Conservation (phyloP, 306 rosid species). For the Prunus davidiana region DNA sequence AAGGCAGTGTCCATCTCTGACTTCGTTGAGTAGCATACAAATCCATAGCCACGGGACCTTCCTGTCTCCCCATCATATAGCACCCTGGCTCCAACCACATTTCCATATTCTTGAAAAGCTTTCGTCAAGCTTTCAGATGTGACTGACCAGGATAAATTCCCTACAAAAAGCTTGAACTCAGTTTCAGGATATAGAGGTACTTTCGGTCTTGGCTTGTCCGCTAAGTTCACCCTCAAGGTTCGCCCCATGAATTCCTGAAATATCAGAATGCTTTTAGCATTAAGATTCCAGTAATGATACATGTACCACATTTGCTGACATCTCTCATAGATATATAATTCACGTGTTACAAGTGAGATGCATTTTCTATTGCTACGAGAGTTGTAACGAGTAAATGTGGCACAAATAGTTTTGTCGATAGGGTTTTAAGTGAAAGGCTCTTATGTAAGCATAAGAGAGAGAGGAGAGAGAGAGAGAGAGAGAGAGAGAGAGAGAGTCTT, state of each 20-base stretch:
- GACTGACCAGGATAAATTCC: constrained; percentile 87
- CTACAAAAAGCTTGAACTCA: constrained; percentile 75
- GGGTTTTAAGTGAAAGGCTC: too few relatives aligned
- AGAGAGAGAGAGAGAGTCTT: constrained; percentile 27
- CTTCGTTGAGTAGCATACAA: constrained; percentile 62
- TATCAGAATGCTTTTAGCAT: neutral
- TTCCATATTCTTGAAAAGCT: constrained; percentile 81
- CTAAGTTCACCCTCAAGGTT: constrained; percentile 78
- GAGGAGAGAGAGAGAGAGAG: constrained; percentile 7
- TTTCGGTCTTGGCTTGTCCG: constrained; percentile 83
- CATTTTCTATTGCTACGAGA: neutral
- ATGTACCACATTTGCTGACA: neutral
- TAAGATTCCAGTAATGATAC: neutral
- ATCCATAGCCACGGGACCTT: constrained; percentile 89
- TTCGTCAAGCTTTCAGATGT: constrained; percentile 68
- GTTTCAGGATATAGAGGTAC: constrained; percentile 84
- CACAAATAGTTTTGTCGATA: neutral
- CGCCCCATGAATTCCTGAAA: constrained; percentile 79
- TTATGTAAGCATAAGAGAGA: neutral
- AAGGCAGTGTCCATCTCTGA: constrained; percentile 91
- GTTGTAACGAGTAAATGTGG: neutral
- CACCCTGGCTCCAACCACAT: constrained; percentile 89
- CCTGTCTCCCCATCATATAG: constrained; percentile 84
- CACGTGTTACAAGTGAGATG: neutral
- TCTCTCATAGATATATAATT: neutral